Evolutionary conservation across 345 rosid genomes (phyloP), one percentile per base, ranked within the genome.

Genomic region (Sonneratia alba): DNA sequence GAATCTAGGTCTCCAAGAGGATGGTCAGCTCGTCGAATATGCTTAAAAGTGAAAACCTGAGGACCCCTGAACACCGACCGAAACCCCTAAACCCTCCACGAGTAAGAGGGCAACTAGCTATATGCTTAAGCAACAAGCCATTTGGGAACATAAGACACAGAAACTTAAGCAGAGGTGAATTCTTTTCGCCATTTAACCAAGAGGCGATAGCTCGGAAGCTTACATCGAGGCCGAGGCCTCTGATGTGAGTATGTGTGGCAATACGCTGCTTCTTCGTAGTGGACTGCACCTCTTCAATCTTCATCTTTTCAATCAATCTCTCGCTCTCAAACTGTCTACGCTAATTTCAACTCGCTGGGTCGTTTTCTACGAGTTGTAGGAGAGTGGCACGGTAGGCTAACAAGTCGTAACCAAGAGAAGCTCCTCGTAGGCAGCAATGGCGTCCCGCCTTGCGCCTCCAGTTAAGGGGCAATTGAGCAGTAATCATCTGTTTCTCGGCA

Each of bases 211-310:
- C 57, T 15, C 24, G 43, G 45, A 49, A 78, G 49, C 73, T 73
- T 71, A 92, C 99, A 88, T 92, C 92, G 73, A 95, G 98, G 75
- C 99, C 98, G 75, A 95, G 98, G 80, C 99, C 98, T 87, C 83
- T 95, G 83, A 95, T 95, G 80, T 95, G 97, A 51, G 98, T 92
- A 80, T 95, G 99, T 73, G 98, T 88, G 47, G 99, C 99, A 57
- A 95, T 77, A 61, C 99, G 85, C 81, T 95, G 99, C 77, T 92
- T 95, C 88, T 92, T 95, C 42, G 90, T 92, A 1, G 97, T 95
- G 32, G 98, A 92, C 79, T 95, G 99, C 61, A 95, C 93, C 79
- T 92, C 99, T 77, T 95, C 98, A 71, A 90, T 90, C 86, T 83
- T 89, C 83, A 95, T 87, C 81, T 81, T 89, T 51, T 86, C 85